Evolutionary conservation across 768 basidiomycete species (phyloP), one percentile per base, ranked within the genome.

Genomic region (Suillus spraguei): DNA sequence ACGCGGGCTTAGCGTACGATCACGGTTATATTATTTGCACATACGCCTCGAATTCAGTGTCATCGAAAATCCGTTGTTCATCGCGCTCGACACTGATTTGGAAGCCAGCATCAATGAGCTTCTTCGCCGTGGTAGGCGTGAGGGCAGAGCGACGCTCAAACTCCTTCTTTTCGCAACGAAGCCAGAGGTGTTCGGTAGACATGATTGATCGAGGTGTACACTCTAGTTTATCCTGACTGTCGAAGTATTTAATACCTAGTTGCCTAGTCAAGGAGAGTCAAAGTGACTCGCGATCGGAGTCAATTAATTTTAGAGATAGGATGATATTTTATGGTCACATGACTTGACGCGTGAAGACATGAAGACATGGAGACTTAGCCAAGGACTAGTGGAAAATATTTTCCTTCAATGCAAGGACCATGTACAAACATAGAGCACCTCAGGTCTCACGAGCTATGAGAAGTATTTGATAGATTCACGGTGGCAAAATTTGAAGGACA

Each of bases 81-180:
- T 99, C 97, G 66, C 93, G 87, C 79, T 99, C 97, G 63, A 99
- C 96, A 64, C 80, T 84, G 72, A 99, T 90, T 58, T 90, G 83
- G 79, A 98, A 99, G 44, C 95, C 95, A 52, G 88, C 88, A 69
- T 92, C 90, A 73, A 98, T 87, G 64, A 99, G 86, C 67, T 82
- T 85, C 78, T 92, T 94, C 68, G 96, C 88, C 0, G 93, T 96
- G 28, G 91, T 89, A 3, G 97, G 97, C 13, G 95, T 97, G 66
- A 99, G 82, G 9, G 96, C 96, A 35, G 95, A 88, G 54, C 97
- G 92, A 62, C 87, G 87, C 77, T 99, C 97, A 67, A 96, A 95
- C 66, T 88, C 85, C 77, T 99, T 99, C 75, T 89, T 97, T 82
- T 99, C 97, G 81, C 95, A 97, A 68, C 97, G 89, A 49, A 99